phyloP scores from a whole-genome alignment of 2,329 filamentous ascomycete species.

The Rhynchosporium graminicola region DNA sequence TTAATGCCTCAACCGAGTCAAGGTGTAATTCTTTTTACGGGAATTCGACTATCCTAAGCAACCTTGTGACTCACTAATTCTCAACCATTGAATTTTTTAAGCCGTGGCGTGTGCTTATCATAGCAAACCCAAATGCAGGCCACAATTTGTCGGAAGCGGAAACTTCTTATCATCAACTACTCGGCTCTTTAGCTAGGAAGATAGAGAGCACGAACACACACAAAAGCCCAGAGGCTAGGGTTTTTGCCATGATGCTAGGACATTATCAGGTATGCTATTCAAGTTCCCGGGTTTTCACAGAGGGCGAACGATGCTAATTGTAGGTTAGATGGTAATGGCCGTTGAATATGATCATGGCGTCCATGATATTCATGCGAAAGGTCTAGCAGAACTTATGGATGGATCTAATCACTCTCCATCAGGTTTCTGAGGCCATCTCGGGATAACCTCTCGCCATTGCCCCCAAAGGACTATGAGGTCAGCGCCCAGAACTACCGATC shows the following conservation, averaged over 20 bases:
- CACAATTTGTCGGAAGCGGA: slow-evolving; percentile 23
- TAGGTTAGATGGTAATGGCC: slow-evolving; percentile 26
- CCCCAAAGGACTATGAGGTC: neutral
- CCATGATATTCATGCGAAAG: slow-evolving; percentile 30
- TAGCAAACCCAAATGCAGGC: slow-evolving; percentile 28
- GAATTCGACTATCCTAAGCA: too few relatives aligned
- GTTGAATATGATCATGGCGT: slow-evolving; percentile 19
- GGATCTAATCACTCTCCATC: slow-evolving; percentile 19
- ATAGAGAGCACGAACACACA: slow-evolving; percentile 22
- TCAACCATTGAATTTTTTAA: neutral
- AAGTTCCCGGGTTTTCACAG: neutral
- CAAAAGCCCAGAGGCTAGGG: slow-evolving; percentile 21
- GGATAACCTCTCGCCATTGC: too few relatives aligned
- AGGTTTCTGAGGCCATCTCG: slow-evolving; percentile 13
- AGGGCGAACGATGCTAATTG: neutral
- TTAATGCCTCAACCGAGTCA: too few relatives aligned
- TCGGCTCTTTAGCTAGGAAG: slow-evolving; percentile 24
- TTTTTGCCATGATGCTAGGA: slow-evolving; percentile 32
- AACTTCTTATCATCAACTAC: slow-evolving; percentile 27
- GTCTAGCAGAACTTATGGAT: slow-evolving; percentile 22
- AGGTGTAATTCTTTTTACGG: too few relatives aligned
- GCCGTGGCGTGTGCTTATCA: slow-evolving; percentile 29
- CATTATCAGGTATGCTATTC: slow-evolving; percentile 31
- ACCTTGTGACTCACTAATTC: neutral
- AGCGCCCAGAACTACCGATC: neutral